phyloP scores from a whole-genome alignment of 768 basidiomycete genomes.

The Macrolepiota dolichaula region DNA sequence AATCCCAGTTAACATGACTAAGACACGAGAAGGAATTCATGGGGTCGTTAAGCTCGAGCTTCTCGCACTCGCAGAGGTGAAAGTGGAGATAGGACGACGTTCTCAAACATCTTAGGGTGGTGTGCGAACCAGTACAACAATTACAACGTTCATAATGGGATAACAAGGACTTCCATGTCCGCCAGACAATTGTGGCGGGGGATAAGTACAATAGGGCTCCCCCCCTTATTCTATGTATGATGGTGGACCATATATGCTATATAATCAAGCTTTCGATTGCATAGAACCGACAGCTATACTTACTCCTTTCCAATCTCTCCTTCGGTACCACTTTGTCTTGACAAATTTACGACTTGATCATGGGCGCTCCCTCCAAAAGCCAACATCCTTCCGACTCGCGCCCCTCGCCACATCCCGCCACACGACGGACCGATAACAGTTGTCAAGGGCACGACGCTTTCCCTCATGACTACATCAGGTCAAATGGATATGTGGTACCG shows the following conservation, averaged over 20 bases:
- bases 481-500: background rate
- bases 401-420: background rate
- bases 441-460: background rate
- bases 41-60: too few relatives aligned
- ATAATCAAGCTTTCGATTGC: too few relatives aligned
- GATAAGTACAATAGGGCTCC: too few relatives aligned
- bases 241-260: too few relatives aligned
- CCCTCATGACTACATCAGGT: conserved; percentile 3
- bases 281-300: background rate
- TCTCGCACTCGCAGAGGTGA: too few relatives aligned
- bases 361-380: background rate
- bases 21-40: too few relatives aligned
- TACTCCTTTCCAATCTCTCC: background rate
- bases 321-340: background rate
- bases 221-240: too few relatives aligned
- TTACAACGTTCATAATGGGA: background rate
- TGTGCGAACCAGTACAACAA: background rate
- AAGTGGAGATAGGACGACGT: too few relatives aligned
- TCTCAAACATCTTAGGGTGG: background rate
- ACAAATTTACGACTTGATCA: background rate
- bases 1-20: too few relatives aligned
- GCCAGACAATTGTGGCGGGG: background rate
- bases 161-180: background rate
- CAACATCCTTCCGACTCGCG: background rate
- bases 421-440: background rate